These are phyloP conservation scores for Ceratonia siliqua DNA, from an alignment of 306 rosid species.

Conservation along the genomic window DNA sequence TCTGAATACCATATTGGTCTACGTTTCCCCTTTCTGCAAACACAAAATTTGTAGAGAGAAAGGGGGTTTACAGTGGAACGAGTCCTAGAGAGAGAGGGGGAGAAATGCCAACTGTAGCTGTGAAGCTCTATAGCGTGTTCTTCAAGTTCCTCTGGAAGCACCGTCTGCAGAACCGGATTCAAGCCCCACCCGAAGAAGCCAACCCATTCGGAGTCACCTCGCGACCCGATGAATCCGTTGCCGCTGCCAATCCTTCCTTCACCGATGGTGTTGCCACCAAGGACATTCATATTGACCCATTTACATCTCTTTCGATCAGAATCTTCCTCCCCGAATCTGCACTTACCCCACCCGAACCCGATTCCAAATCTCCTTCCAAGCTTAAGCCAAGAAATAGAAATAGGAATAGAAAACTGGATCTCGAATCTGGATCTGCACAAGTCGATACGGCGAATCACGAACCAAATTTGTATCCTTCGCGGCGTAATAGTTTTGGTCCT, in stretches of 20 bases:
- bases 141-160: conserved; percentile 99
- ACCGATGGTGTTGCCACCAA: conserved; percentile 88
- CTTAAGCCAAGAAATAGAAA: conserved; percentile 27
- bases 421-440: conserved; percentile 39
- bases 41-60: neutral
- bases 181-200: conserved; percentile 58
- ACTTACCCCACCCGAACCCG: conserved; percentile 64
- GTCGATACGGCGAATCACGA: conserved; percentile 23
- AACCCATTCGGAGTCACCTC: conserved; percentile 76
- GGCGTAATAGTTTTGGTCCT: conserved; percentile 71
- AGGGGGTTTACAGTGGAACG: conserved; percentile 15
- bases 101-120: conserved; percentile 97
- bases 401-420: conserved; percentile 34
- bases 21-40: conserved; percentile 33
- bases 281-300: conserved; percentile 87
- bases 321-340: conserved; percentile 95
- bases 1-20: conserved; percentile 7
- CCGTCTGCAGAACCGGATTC: conserved; percentile 91
- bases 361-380: conserved; percentile 45
- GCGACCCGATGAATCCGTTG: conserved; percentile 83
- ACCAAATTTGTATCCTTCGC: conserved; percentile 23
- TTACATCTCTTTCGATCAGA: conserved; percentile 75
- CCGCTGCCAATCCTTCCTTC: conserved; percentile 73
- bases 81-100: neutral
- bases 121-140: conserved; percentile 97